Conservation (phyloP, 352 stramenopile species). For the Thalassiosira ordinaria region DNA sequence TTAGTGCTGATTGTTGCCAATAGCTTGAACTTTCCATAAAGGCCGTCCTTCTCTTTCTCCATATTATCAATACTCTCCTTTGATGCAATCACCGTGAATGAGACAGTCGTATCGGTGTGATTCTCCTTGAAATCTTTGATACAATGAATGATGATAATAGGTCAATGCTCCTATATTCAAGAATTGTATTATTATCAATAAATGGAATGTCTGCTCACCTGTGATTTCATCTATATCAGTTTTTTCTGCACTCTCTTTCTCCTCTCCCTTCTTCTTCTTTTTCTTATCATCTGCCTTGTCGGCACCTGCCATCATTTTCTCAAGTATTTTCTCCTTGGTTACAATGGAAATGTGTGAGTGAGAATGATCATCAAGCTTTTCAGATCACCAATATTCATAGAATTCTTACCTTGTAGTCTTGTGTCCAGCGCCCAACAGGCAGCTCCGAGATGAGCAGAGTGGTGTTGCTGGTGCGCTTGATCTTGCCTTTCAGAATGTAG, state of each 20-base stretch:
- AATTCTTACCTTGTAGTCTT: conserved; percentile 6
- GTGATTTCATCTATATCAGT: conserved; percentile 44
- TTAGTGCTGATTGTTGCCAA: conserved; percentile 92
- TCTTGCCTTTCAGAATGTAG: conserved; percentile 81
- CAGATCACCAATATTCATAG: neutral
- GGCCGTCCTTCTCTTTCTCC: conserved; percentile 84
- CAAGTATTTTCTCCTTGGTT: conserved; percentile 89
- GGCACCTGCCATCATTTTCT: conserved; percentile 88
- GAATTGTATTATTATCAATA: no score
- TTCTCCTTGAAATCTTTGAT: conserved; percentile 94
- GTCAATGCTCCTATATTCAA: no score
- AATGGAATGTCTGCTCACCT: no score
- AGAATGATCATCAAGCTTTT: no score
- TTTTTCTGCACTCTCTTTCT: conserved; percentile 36
- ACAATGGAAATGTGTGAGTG: neutral
- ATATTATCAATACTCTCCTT: conserved; percentile 88
- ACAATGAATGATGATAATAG: no score
- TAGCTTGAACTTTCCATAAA: conserved; percentile 95
- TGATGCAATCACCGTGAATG: conserved; percentile 86
- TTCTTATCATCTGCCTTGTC: conserved; percentile 87
- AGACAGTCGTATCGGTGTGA: conserved; percentile 93
- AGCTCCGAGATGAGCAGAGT: conserved; percentile 96
- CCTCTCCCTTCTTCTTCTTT: conserved; percentile 35
- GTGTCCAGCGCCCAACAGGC: conserved; percentile 94
- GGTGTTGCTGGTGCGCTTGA: conserved; percentile 90